A percentile compares a stretch with the other conserved stretches of the same genome.
These are phyloP conservation scores for Aspergillus diversus DNA, from an alignment of 495 filamentous ascomycete species.

Conservation along the genomic window DNA sequence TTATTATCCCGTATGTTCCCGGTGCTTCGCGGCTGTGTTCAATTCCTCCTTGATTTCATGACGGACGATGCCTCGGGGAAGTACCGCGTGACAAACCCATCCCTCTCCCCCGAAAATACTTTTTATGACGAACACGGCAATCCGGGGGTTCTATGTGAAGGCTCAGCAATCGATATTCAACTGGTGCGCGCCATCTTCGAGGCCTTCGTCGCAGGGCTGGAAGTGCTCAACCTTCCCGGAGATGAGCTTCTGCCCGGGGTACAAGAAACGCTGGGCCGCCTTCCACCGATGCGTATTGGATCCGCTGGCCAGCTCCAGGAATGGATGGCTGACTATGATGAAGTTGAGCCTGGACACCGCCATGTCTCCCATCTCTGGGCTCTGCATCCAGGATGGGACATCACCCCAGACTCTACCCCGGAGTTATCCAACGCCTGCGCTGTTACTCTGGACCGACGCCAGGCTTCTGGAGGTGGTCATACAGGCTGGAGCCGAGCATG, in stretches of 20 bases:
- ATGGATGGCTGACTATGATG: conserved; percentile 50
- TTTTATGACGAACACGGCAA: conserved; percentile 36
- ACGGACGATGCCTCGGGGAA: conserved; percentile 40
- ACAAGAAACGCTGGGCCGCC: conserved; percentile 20
- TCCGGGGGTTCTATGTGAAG: conserved; percentile 43
- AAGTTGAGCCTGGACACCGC: conserved; percentile 53
- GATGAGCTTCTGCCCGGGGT: conserved; percentile 27
- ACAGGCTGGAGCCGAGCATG: conserved; percentile 56
- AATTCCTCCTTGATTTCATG: conserved; percentile 52
- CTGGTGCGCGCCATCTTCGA: conserved; percentile 46
- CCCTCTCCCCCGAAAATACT: conserved; percentile 53
- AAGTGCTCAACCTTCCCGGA: conserved; percentile 9
- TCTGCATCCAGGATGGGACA: conserved; percentile 37
- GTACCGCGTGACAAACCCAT: conserved; percentile 48
- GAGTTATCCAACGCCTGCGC: conserved; percentile 40
- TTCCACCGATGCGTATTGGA: conserved; percentile 42
- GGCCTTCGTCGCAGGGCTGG: conserved; percentile 25
- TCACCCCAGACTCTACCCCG: conserved; percentile 28
- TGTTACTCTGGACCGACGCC: conserved; percentile 40
- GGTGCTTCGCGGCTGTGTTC: conserved; percentile 39
- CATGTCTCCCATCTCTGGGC: conserved; percentile 54
- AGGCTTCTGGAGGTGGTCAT: conserved; percentile 48
- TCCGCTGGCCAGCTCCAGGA: conserved; percentile 50
- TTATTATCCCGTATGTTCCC: conserved; percentile 41
- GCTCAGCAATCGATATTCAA: conserved; percentile 53